Conservation (phyloP, 257 asterid genomes). For the Solanum bulbocastanum region DNA sequence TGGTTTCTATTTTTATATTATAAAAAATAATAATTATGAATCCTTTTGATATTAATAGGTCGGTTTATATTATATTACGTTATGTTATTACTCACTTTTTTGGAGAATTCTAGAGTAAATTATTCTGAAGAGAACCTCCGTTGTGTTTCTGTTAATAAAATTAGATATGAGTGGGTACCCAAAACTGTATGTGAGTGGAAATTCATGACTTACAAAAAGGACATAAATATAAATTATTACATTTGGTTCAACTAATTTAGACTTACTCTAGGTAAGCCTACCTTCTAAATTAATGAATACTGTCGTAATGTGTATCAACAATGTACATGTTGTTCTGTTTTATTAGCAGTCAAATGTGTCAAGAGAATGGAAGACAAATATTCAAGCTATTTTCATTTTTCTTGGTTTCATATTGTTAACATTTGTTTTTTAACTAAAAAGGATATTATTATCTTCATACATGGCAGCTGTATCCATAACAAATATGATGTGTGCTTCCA, state of each 20-base stretch:
- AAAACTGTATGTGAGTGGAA: neutral
- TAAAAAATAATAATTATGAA: neutral
- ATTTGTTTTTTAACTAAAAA: neutral
- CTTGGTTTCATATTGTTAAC: neutral
- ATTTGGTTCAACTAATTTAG: neutral
- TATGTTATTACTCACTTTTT: neutral
- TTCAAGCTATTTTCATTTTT: neutral
- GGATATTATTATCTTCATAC: neutral
- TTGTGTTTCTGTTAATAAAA: neutral
- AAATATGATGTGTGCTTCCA: constrained; percentile 1
- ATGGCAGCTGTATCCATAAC: constrained; percentile 20
- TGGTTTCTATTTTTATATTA: neutral
- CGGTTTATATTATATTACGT: neutral
- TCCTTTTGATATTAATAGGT: neutral
- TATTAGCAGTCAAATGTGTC: neutral
- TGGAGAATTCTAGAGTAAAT: neutral
- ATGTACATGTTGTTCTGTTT: neutral
- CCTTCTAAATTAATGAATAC: neutral
- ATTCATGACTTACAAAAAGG: neutral
- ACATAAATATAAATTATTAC: no score
- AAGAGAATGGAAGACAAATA: neutral
- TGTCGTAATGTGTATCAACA: neutral
- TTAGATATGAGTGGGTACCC: neutral
- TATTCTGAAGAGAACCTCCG: neutral
- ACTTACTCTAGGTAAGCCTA: neutral